Conservation (phyloP, 768 basidiomycete genomes). For the Boletus sensibilis region DNA sequence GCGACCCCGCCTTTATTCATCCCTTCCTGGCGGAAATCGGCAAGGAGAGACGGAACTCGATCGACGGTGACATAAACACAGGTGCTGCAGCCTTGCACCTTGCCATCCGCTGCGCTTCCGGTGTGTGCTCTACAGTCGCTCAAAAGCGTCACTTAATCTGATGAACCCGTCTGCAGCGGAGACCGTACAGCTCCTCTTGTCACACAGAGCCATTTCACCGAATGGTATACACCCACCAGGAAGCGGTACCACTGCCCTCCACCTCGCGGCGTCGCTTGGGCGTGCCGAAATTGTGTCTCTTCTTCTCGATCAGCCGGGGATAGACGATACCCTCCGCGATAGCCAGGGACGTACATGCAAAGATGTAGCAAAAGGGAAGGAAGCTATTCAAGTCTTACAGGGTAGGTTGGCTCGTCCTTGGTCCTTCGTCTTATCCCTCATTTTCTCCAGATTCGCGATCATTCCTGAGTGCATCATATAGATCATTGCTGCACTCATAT, state of each 20-base stretch:
- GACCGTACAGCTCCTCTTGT: constrained; percentile 66
- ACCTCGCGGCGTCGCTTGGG: constrained; percentile 71
- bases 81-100: constrained; percentile 78
- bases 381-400: constrained; percentile 63
- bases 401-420: constrained; percentile 40
- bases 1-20: constrained; percentile 77
- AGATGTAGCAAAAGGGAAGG: constrained; percentile 72
- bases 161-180: constrained; percentile 43
- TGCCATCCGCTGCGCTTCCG: constrained; percentile 76
- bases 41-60: constrained; percentile 56
- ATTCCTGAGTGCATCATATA: constrained; percentile 71
- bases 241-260: constrained; percentile 70
- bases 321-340: constrained; percentile 79
- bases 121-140: constrained; percentile 41
- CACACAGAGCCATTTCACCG: constrained; percentile 74
- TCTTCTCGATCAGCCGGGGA: constrained; percentile 73
- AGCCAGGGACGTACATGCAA: constrained; percentile 60
- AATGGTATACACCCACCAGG: constrained; percentile 73
- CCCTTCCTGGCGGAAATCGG: constrained; percentile 77
- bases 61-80: constrained; percentile 53
- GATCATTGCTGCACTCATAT: constrained; percentile 70
- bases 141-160: background rate
- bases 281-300: constrained; percentile 70
- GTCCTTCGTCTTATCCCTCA: constrained; percentile 5
- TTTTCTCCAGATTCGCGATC: constrained; percentile 66